phyloP scores from a whole-genome alignment of 2,329 filamentous ascomycete genomes.

The Neocatenulostroma microsporum region DNA sequence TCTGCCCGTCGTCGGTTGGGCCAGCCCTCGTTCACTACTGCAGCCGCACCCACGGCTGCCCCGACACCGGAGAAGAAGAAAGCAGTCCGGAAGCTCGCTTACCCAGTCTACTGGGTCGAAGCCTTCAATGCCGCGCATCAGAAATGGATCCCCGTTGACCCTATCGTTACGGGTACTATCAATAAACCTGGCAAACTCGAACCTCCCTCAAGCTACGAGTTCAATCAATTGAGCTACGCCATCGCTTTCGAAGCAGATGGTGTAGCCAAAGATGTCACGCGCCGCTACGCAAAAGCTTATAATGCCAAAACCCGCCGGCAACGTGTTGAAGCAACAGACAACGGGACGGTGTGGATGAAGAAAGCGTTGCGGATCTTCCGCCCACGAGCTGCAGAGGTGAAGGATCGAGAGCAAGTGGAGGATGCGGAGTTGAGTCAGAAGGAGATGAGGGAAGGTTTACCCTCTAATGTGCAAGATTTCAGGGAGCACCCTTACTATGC shows the following conservation, averaged over 20 bases:
- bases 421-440: constrained; percentile 64
- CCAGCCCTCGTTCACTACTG: constrained; percentile 21
- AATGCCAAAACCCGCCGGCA: constrained; percentile 79
- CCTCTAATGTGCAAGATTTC: constrained; percentile 34
- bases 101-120: constrained; percentile 92
- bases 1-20: constrained; percentile 27
- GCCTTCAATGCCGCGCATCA: constrained; percentile 77
- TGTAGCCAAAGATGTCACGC: constrained; percentile 74
- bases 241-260: constrained; percentile 77
- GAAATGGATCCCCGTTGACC: constrained; percentile 86
- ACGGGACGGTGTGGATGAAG: constrained; percentile 51
- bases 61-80: constrained; percentile 29
- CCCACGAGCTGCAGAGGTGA: constrained; percentile 17
- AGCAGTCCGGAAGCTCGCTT: constrained; percentile 59
- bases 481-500: constrained; percentile 47
- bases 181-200: constrained; percentile 71
- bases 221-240: constrained; percentile 75
- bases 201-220: constrained; percentile 67
- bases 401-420: constrained; percentile 81
- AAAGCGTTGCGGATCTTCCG: constrained; percentile 41
- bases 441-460: constrained; percentile 61
- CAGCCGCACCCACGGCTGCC: constrained; percentile 5
- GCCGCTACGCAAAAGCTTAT: constrained; percentile 78
- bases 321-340: constrained; percentile 62
- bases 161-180: constrained; percentile 71